phyloP scores from a whole-genome alignment of 306 rosid species.

The Datisca glomerata region DNA sequence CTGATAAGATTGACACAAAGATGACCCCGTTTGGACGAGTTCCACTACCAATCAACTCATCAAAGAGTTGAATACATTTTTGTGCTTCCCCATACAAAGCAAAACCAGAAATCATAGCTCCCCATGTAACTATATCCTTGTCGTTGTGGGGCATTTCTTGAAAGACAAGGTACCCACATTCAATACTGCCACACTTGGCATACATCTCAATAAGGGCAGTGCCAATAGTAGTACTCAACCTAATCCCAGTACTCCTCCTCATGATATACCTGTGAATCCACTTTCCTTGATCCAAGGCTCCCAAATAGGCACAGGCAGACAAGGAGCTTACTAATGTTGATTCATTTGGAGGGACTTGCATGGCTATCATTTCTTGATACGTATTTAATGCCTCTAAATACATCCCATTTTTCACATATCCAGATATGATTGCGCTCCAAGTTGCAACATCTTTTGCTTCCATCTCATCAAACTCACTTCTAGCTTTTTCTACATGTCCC shows the following conservation, averaged over 20 bases:
- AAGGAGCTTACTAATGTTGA: constrained; percentile 35
- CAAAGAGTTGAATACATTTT: constrained; percentile 25
- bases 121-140: constrained; percentile 36
- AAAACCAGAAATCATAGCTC: constrained; percentile 34
- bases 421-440: constrained; percentile 39
- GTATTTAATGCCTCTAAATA: constrained; percentile 20
- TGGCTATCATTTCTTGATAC: constrained; percentile 21
- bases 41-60: constrained; percentile 29
- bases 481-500: constrained; percentile 25
- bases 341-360: constrained; percentile 23
- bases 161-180: constrained; percentile 20
- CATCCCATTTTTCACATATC: constrained; percentile 24
- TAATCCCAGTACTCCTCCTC: constrained; percentile 9
- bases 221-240: constrained; percentile 13
- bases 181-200: constrained; percentile 39
- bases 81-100: constrained; percentile 21
- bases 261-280: constrained; percentile 23
- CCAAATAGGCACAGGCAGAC: constrained; percentile 33
- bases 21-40: constrained; percentile 25
- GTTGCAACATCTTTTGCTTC: constrained; percentile 29
- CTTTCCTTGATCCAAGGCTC: constrained; percentile 31
- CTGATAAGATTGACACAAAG: constrained; percentile 30
- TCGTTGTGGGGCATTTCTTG: constrained; percentile 15
- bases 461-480: constrained; percentile 23
- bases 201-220: constrained; percentile 45